Evolutionary conservation across 495 filamentous ascomycete genomes (phyloP), one percentile per base, ranked within the genome.

Genomic region (Cercophora samala): DNA sequence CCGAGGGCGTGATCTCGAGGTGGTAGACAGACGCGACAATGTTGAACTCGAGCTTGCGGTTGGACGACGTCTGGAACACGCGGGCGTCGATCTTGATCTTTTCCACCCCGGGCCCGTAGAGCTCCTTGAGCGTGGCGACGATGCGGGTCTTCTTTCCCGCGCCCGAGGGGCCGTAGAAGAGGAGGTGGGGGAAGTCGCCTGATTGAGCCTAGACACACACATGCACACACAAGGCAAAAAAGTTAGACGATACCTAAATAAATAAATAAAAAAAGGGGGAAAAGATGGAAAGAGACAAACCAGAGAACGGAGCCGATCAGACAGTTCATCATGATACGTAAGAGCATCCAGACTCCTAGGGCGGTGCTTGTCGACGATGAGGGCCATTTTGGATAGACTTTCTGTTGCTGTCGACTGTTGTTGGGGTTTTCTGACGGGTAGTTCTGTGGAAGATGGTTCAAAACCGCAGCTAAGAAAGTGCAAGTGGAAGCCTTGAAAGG

Each of bases 41-140:
- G 80, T 96, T 99, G 84, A 99, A 99, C 80, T 99, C 95, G 66
- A 98, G 87, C 77, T 98, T 99, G 71, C 95, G 93, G 78, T 96
- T 97, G 74, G 88, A 89, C 21, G 88, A 94, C 1, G 95, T 97
- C 77, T 96, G 93, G 84, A 98, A 99, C 63, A 97, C 89, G 68
- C 95, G 90, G 22, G 92, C 89, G 75, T 97, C 93, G 81, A 97
- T 95, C 79, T 96, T 96, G 82, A 97, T 97, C 83, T 96, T 97
- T 70, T 97, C 93, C 11, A 96, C 93, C 42, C 93, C 92, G 11
- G 93, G 88, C 0, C 93, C 93, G 75, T 91, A 97, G 17, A 97
- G 83, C 76, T 95, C 93, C 75, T 94, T 94, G 3, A 97, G 80
- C 1, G 93, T 97, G 8, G 95, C 92, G 13, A 97, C 91, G 65